Evolutionary conservation across 129 eudicot genomes (phyloP).

Genomic region (Flaveria bidentis): DNA sequence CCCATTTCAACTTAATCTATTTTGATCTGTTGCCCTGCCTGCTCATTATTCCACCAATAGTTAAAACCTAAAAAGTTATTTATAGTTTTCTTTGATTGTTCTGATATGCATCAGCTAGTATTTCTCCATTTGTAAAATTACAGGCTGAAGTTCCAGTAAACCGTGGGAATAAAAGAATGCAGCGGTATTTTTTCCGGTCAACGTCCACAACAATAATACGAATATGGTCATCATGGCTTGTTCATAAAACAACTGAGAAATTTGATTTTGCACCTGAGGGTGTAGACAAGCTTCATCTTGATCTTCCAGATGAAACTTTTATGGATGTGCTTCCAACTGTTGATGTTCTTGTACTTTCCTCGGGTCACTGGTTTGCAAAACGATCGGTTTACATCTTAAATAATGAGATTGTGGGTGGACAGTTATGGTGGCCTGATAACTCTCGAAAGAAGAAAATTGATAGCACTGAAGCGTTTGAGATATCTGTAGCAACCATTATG

Average conservation of each 20-base stretch:
- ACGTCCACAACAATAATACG: conserved; percentile 73
- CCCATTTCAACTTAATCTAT: not conserved
- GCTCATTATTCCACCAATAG: not conserved
- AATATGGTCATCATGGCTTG: conserved; percentile 95
- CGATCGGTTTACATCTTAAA: conserved; percentile 62
- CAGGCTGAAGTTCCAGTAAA: conserved; percentile 82
- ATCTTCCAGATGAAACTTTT: conserved; percentile 64
- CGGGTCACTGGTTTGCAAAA: conserved; percentile 96
- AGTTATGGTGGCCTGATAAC: conserved; percentile 75
- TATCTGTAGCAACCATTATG: conserved; percentile 68
- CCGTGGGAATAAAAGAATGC: conserved; percentile 78
- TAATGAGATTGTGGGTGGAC: conserved; percentile 89
- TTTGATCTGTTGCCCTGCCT: not conserved
- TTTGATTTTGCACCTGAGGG: conserved; percentile 67
- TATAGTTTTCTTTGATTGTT: not conserved
- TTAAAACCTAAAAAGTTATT: not conserved
- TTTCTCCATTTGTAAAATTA: not conserved
- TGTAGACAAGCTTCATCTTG: conserved; percentile 77
- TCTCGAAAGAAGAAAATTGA: conserved; percentile 51
- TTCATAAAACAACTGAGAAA: conserved; percentile 57
- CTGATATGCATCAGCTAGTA: not conserved
- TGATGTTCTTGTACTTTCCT: conserved; percentile 74
- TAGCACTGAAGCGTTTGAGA: conserved; percentile 61
- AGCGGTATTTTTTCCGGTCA: conserved; percentile 68
- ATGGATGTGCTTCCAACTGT: conserved; percentile 47